phyloP scores from a whole-genome alignment of 176 grass and related monocot species.

The Triticum aestivum region DNA sequence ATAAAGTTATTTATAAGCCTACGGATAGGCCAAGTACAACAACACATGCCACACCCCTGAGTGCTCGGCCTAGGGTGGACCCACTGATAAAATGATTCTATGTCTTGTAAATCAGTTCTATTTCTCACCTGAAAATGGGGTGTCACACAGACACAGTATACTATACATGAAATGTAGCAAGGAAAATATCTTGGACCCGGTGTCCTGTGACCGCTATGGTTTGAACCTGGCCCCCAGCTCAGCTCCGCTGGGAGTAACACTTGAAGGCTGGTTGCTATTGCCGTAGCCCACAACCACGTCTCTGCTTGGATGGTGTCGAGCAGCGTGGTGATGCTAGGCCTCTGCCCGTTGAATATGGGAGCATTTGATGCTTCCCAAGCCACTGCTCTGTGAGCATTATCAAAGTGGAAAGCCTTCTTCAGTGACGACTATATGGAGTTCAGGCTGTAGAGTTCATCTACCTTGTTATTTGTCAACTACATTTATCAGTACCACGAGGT shows the following conservation, averaged over 20 bases:
- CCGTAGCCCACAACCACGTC: not conserved
- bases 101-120: not conserved
- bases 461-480: slow-evolving; percentile 12
- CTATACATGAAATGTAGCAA: no score
- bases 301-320: not conserved
- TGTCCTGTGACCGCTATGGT: not conserved
- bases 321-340: not conserved
- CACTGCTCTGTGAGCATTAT: not conserved
- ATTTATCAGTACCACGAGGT: not conserved
- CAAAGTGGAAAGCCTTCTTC: not conserved
- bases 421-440: not conserved
- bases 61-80: not conserved
- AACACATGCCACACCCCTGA: not conserved
- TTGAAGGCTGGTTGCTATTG: not conserved
- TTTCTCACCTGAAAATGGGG: not conserved
- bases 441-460: not conserved
- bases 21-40: not conserved
- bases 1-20: not conserved
- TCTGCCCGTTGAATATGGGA: not conserved
- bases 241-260: not conserved
- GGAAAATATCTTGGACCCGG: no score
- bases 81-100: not conserved
- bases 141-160: not conserved
- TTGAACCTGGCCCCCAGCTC: not conserved
- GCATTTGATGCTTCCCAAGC: not conserved